Conservation (phyloP, 495 filamentous ascomycete genomes). For the Articulospora tetracladia region DNA sequence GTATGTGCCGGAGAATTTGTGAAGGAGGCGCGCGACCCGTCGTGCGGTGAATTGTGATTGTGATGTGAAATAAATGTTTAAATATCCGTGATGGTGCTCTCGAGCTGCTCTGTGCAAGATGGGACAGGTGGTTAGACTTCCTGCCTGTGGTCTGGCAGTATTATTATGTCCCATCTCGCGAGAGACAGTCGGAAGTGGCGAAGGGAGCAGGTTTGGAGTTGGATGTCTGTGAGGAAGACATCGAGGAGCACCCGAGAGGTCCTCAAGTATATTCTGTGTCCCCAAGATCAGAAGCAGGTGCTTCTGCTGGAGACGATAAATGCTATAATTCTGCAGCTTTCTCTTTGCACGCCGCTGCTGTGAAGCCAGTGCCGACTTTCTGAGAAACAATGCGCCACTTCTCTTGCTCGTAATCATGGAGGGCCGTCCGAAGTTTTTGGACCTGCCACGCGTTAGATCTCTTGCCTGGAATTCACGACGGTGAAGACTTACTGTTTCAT, state of each 20-base stretch:
- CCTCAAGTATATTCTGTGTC: constrained; percentile 25
- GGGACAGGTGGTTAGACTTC: not conserved
- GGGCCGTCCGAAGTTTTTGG: constrained; percentile 69
- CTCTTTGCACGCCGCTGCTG: constrained; percentile 78
- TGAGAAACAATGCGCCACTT: constrained; percentile 84
- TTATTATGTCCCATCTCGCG: not conserved
- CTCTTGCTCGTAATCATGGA: constrained; percentile 86
- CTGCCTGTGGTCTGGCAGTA: not conserved
- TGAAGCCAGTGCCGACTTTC: constrained; percentile 83
- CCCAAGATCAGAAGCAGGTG: constrained; percentile 47
- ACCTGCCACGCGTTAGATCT: constrained; percentile 47
- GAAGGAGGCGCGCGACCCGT: not conserved
- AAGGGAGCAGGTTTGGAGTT: constrained; percentile 2
- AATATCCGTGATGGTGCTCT: not conserved
- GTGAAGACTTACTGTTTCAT: constrained; percentile 68
- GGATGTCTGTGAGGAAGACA: constrained; percentile 15
- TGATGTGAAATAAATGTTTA: not conserved
- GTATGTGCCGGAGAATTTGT: not conserved
- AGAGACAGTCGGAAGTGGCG: not conserved
- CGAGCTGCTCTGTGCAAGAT: not conserved
- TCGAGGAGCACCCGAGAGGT: constrained; percentile 4
- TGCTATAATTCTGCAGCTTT: constrained; percentile 65
- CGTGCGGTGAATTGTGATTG: not conserved
- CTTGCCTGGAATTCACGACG: not conserved
- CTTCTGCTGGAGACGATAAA: constrained; percentile 48